These are phyloP conservation scores for Fusarium acutatum DNA, from an alignment of 2,329 filamentous ascomycete species.

Conservation along the genomic window DNA sequence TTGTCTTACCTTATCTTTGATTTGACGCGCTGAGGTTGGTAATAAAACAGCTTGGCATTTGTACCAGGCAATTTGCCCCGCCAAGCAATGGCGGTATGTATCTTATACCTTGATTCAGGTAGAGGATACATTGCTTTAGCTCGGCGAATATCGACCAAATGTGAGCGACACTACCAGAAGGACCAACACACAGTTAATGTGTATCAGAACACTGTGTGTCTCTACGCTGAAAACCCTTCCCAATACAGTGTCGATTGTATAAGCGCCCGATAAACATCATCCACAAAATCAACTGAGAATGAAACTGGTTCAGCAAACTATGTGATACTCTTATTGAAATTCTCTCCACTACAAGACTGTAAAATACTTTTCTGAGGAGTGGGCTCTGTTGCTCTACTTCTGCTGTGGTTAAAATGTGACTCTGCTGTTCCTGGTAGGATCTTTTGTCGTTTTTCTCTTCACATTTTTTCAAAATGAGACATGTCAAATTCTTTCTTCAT, in stretches of 20 bases:
- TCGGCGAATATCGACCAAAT: neutral
- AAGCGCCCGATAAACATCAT: neutral
- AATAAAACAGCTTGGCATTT: constrained; percentile 27
- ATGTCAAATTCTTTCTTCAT: neutral
- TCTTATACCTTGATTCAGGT: constrained; percentile 7
- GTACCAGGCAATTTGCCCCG: constrained; percentile 7
- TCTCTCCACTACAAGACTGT: neutral
- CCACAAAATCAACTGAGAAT: neutral
- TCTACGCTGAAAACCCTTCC: rapidly evolving
- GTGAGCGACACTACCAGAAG: neutral
- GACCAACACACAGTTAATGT: constrained; percentile 23
- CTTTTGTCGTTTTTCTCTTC: neutral
- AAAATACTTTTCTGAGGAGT: neutral
- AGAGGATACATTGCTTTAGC: constrained; percentile 7
- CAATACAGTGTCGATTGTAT: neutral
- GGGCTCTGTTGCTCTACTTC: neutral
- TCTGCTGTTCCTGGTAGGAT: neutral
- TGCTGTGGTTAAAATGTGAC: constrained; percentile 10
- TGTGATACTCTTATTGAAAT: constrained; percentile 20
- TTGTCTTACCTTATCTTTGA: constrained; percentile 13
- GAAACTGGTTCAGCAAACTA: constrained; percentile 1
- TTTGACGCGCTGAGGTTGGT: constrained; percentile 5
- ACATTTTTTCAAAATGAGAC: neutral
- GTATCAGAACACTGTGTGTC: neutral
- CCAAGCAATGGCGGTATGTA: neutral